Evolutionary conservation across 306 rosid species (phyloP).

Genomic region (Cicer yamashitae): DNA sequence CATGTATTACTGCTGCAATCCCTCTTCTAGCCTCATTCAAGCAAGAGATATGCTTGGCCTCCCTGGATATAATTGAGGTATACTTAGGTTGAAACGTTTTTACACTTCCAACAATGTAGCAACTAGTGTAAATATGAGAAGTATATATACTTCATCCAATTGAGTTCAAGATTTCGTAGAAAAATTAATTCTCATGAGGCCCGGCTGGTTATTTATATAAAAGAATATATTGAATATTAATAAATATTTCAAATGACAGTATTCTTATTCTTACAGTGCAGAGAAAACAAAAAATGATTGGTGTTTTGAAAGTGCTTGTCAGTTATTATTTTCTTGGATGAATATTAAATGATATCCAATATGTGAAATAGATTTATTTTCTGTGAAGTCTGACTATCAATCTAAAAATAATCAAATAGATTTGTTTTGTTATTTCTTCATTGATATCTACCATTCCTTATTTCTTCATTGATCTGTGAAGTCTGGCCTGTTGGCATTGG

Average conservation of each 20-base stretch:
- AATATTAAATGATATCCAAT: constrained; percentile 1
- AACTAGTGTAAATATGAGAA: constrained; percentile 29
- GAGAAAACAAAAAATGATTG: constrained; percentile 8
- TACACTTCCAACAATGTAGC: constrained; percentile 11
- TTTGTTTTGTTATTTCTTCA: constrained; percentile 15
- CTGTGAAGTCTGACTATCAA: constrained; percentile 5
- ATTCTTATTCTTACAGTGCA: not conserved
- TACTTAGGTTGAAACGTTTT: constrained; percentile 39
- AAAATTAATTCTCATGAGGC: not conserved
- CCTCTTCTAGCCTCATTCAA: constrained; percentile 78
- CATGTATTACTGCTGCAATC: constrained; percentile 76
- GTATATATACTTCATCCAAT: not conserved
- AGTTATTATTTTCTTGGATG: constrained; percentile 23
- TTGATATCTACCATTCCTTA: constrained; percentile 39
- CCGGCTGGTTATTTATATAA: constrained; percentile 19
- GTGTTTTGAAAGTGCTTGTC: constrained; percentile 24
- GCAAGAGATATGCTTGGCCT: constrained; percentile 74
- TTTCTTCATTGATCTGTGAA: constrained; percentile 25
- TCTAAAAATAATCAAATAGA: constrained; percentile 6
- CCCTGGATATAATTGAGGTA: constrained; percentile 92
- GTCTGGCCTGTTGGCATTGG: constrained; percentile 64
- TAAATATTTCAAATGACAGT: too few species aligned
- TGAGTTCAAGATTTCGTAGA: constrained; percentile 15
- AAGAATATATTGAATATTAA: not conserved
- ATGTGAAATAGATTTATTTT: constrained; percentile 20